phyloP scores from a whole-genome alignment of 768 basidiomycete species.

The Tricholoma flavovirens region DNA sequence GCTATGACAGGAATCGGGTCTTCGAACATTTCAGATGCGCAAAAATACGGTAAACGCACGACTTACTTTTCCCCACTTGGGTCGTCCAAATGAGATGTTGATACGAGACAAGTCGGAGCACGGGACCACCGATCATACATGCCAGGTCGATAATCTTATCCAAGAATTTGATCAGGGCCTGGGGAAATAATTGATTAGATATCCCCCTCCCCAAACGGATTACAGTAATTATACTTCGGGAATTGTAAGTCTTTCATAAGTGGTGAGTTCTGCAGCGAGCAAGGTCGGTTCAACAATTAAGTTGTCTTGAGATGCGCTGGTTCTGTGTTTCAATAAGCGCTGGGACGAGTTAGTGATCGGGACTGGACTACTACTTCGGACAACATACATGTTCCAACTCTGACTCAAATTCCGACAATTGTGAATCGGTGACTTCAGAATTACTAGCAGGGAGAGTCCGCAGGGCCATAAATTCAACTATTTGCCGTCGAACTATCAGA shows the following conservation, averaged over 20 bases:
- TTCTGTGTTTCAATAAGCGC: constrained; percentile 5
- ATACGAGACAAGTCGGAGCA: constrained; percentile 45
- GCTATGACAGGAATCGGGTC: constrained; percentile 26
- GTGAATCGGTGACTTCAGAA: constrained; percentile 13
- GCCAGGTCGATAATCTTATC: constrained; percentile 36
- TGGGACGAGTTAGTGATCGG: neutral
- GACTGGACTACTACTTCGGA: neutral
- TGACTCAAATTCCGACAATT: constrained; percentile 10
- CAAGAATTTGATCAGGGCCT: constrained; percentile 17
- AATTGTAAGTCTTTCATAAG: constrained; percentile 18
- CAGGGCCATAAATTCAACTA: constrained; percentile 36
- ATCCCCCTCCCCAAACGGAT: neutral
- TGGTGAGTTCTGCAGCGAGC: constrained; percentile 30
- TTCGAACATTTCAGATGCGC: constrained; percentile 13
- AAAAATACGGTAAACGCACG: neutral
- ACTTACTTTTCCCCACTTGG: constrained; percentile 37
- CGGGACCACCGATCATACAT: constrained; percentile 26
- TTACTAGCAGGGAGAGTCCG: constrained; percentile 23
- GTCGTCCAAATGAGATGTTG: constrained; percentile 53
- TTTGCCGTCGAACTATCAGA: constrained; percentile 30
- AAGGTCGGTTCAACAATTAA: constrained; percentile 15
- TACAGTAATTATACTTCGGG: neutral
- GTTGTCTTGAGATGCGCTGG: constrained; percentile 5
- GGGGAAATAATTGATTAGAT: neutral
- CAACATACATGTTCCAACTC: constrained; percentile 20